These are phyloP conservation scores for Guadua angustifolia DNA, from an alignment of 176 grass and related monocot genomes.

Conservation along the genomic window DNA sequence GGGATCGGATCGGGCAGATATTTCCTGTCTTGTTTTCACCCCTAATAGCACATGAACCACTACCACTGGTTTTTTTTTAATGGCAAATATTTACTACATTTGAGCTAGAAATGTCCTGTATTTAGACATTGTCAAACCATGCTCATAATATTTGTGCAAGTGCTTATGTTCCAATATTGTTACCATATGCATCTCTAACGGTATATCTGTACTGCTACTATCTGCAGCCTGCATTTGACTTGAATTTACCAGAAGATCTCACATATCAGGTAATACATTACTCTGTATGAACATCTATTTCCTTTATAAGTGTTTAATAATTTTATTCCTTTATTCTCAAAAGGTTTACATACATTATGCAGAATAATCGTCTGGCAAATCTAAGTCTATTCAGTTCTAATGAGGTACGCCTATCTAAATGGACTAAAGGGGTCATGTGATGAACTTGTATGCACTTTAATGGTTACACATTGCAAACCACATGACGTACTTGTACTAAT, in stretches of 20 bases:
- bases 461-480: conserved; percentile 23
- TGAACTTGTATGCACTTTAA: conserved; percentile 24
- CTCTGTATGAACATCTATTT: conserved; percentile 18
- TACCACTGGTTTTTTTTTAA: too few relatives aligned
- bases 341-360: conserved; percentile 37
- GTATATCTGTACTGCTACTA: conserved; percentile 46
- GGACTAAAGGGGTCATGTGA: neutral
- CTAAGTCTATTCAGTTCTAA: conserved; percentile 84
- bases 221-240: conserved; percentile 75
- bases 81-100: neutral
- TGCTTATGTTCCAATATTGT: conserved; percentile 8
- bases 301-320: neutral
- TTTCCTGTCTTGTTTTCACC: too few relatives aligned
- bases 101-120: neutral
- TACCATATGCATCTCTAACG: conserved; percentile 24
- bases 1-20: too few relatives aligned
- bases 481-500: neutral
- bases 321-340: conserved; percentile 33
- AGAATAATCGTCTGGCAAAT: conserved; percentile 79
- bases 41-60: too few relatives aligned
- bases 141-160: neutral
- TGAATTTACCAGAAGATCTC: conserved; percentile 62
- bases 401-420: conserved; percentile 56
- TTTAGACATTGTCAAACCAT: neutral
- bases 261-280: conserved; percentile 66